phyloP scores from a whole-genome alignment of 2,329 filamentous ascomycete genomes.

The Paraphoma sp. region DNA sequence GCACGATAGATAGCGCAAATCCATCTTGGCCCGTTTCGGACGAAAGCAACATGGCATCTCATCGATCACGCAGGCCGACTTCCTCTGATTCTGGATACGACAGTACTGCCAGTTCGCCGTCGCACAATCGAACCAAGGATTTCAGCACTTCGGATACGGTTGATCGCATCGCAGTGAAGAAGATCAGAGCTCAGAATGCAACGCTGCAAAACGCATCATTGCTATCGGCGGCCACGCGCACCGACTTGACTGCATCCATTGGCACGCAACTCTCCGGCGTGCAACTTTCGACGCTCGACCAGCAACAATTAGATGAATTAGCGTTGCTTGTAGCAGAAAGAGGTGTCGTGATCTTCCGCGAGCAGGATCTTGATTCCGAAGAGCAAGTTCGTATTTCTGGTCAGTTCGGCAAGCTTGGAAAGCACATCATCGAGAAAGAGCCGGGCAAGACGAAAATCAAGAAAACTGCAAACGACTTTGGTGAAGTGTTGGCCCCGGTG shows the following conservation, averaged over 20 bases:
- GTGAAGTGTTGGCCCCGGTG: neutral
- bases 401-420: neutral
- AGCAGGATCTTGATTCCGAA: conserved; percentile 47
- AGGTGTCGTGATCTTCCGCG: conserved; percentile 61
- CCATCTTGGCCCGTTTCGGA: neutral
- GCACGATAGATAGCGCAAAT: neutral
- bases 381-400: conserved; percentile 3
- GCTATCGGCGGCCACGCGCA: conserved; percentile 3
- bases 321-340: conserved; percentile 56
- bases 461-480: neutral
- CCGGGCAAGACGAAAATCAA: neutral
- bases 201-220: conserved; percentile 15
- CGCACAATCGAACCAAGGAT: neutral
- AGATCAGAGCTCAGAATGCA: neutral
- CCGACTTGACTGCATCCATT: conserved; percentile 20
- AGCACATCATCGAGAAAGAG: conserved; percentile 1
- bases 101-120: neutral
- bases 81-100: conserved; percentile 7
- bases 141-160: neutral
- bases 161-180: neutral
- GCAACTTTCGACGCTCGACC: conserved; percentile 51
- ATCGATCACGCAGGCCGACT: conserved; percentile 6
- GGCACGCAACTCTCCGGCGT: conserved; percentile 30
- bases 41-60: conserved; percentile 3
- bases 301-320: conserved; percentile 56